phyloP scores from a whole-genome alignment of 495 filamentous ascomycete genomes.

The Aspergillus diversus region DNA sequence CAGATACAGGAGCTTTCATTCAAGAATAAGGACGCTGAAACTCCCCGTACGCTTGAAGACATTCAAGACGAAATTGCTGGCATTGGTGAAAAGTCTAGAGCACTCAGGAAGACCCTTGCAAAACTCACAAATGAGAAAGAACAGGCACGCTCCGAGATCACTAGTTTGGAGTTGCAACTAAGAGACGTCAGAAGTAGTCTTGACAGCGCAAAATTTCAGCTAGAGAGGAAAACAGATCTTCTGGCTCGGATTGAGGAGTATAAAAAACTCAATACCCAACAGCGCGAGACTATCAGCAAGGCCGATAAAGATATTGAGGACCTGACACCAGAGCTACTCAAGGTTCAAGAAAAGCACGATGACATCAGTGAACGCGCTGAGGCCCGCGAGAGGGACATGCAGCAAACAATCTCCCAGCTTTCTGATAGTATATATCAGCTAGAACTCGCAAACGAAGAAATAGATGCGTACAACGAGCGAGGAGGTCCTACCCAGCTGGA shows the following conservation, averaged over 20 bases:
- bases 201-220: conserved; percentile 66
- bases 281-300: conserved; percentile 66
- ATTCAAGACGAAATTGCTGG: conserved; percentile 75
- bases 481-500: conserved; percentile 75
- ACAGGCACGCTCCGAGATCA: conserved; percentile 65
- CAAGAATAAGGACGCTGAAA: conserved; percentile 68
- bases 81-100: conserved; percentile 67
- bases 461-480: conserved; percentile 76
- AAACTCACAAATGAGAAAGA: conserved; percentile 73
- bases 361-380: conserved; percentile 73
- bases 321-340: conserved; percentile 72
- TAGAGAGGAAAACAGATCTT: conserved; percentile 76
- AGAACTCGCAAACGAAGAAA: conserved; percentile 71
- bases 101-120: conserved; percentile 61
- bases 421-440: conserved; percentile 76
- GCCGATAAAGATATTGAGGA: conserved; percentile 70
- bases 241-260: conserved; percentile 70
- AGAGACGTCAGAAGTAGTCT: conserved; percentile 72
- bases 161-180: conserved; percentile 69
- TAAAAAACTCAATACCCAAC: conserved; percentile 65
- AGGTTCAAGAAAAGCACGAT: conserved; percentile 72
- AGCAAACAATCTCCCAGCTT: conserved; percentile 70
- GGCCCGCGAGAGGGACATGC: conserved; percentile 72
- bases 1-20: conserved; percentile 72
- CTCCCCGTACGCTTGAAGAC: conserved; percentile 73